These are phyloP conservation scores for Neonectria hederae DNA, from an alignment of 2,329 filamentous ascomycete species.

Conservation along the genomic window DNA sequence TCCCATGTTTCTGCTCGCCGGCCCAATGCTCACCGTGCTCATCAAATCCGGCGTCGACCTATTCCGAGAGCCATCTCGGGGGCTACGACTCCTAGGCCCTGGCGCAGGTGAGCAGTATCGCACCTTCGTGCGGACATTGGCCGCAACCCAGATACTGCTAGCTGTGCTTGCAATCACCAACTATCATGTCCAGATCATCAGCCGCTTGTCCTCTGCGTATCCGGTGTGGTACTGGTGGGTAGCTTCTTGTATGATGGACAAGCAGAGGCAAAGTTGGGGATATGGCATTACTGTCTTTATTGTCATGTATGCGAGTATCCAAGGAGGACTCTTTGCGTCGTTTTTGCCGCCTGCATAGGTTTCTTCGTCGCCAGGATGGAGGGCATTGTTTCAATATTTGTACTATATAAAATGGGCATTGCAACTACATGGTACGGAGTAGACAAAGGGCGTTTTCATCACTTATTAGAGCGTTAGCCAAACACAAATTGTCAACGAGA, in stretches of 20 bases:
- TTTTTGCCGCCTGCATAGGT: slow-evolving; percentile 87
- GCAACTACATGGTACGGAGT: too few relatives aligned
- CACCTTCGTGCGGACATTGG: slow-evolving; percentile 65
- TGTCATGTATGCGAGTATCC: slow-evolving; percentile 83
- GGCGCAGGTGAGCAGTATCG: slow-evolving; percentile 28
- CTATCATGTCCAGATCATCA: slow-evolving; percentile 96
- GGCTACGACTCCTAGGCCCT: slow-evolving; percentile 7
- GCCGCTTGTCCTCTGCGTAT: slow-evolving; percentile 86
- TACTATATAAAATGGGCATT: background rate
- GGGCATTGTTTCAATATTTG: background rate
- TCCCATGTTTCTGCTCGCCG: slow-evolving; percentile 85
- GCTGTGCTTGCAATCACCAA: slow-evolving; percentile 76
- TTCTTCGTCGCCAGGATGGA: background rate
- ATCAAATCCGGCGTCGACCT: slow-evolving; percentile 65
- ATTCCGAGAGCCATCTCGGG: slow-evolving; percentile 37
- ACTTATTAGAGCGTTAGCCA: too few relatives aligned
- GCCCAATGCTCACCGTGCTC: slow-evolving; percentile 75
- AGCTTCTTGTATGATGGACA: slow-evolving; percentile 58
- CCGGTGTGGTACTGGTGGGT: slow-evolving; percentile 90
- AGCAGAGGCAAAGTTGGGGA: slow-evolving; percentile 45
- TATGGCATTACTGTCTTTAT: slow-evolving; percentile 69
- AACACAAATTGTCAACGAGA: background rate
- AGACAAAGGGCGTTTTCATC: too few relatives aligned
- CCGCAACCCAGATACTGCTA: slow-evolving; percentile 77
- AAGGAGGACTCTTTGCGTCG: slow-evolving; percentile 84